Evolutionary conservation across 331 rosid species (phyloP).

Genomic region (Pyrus hybrid): DNA sequence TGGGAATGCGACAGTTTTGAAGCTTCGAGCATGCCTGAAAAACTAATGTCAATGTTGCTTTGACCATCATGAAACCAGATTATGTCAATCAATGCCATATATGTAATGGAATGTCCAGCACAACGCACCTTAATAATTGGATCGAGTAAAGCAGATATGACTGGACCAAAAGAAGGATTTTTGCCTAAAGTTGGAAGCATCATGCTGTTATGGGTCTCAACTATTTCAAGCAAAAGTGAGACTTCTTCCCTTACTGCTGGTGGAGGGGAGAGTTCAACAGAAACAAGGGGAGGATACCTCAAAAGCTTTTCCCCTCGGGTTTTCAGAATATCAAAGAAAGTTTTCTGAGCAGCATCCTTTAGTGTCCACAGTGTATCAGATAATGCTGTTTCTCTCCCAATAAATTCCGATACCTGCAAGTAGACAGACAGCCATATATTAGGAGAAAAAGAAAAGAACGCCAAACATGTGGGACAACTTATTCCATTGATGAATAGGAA

Average conservation of each 20-base stretch:
- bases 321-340: conserved; percentile 85
- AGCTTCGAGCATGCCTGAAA: neutral
- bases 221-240: conserved; percentile 82
- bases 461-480: neutral
- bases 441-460: neutral
- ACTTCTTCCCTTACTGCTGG: conserved; percentile 94
- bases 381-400: conserved; percentile 84
- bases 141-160: conserved; percentile 81
- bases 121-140: conserved; percentile 82
- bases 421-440: conserved; percentile 19
- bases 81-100: neutral
- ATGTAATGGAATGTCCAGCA: neutral
- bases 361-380: conserved; percentile 78
- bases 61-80: neutral
- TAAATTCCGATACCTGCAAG: conserved; percentile 76
- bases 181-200: conserved; percentile 79
- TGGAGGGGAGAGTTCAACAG: conserved; percentile 93
- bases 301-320: conserved; percentile 85
- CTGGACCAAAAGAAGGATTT: conserved; percentile 76
- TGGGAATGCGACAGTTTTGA: neutral
- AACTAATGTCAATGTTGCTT: neutral
- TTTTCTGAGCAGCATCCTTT: conserved; percentile 88
- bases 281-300: conserved; percentile 89
- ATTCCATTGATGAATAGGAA: neutral
- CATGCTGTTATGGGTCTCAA: conserved; percentile 70